phyloP scores from a whole-genome alignment of 148 eudicot species.

The Rhododendron simsii region DNA sequence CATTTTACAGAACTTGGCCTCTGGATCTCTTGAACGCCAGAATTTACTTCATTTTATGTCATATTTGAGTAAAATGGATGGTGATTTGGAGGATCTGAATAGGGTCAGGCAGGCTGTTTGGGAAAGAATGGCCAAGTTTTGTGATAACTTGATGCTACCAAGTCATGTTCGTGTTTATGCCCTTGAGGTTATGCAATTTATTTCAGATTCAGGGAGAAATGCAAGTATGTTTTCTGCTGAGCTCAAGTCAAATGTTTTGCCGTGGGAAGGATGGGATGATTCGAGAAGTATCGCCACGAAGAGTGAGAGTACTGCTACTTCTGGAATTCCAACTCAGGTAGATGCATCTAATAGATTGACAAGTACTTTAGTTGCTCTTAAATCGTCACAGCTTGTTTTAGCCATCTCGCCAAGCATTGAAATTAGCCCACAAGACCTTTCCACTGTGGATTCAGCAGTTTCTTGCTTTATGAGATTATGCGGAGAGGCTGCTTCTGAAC shows the following conservation, averaged over 20 bases:
- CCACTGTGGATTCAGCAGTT: constrained; percentile 63
- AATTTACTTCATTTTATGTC: constrained; percentile 51
- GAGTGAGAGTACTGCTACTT: constrained; percentile 23
- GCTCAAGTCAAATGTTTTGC: constrained; percentile 38
- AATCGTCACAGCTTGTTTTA: constrained; percentile 64
- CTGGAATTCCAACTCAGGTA: constrained; percentile 22
- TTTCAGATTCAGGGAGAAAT: constrained; percentile 39
- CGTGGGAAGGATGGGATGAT: constrained; percentile 89
- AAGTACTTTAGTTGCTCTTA: constrained; percentile 76
- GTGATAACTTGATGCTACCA: constrained; percentile 72
- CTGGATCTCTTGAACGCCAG: constrained; percentile 42
- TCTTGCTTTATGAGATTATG: constrained; percentile 72
- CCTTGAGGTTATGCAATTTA: constrained; percentile 80
- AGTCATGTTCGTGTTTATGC: constrained; percentile 67
- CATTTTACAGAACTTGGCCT: constrained; percentile 49
- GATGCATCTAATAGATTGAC: constrained; percentile 62
- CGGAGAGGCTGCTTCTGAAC: constrained; percentile 37
- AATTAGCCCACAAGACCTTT: constrained; percentile 64
- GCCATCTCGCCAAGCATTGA: constrained; percentile 57
- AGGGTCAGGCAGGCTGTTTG: constrained; percentile 72
- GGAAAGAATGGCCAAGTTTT: constrained; percentile 73
- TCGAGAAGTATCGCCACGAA: constrained; percentile 25
- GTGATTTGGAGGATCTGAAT: constrained; percentile 49
- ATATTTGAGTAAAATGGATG: constrained; percentile 61
- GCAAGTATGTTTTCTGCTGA: constrained; percentile 34